Evolutionary conservation across 2,329 filamentous ascomycete species (phyloP).

Genomic region (Nigrospora osmanthi): DNA sequence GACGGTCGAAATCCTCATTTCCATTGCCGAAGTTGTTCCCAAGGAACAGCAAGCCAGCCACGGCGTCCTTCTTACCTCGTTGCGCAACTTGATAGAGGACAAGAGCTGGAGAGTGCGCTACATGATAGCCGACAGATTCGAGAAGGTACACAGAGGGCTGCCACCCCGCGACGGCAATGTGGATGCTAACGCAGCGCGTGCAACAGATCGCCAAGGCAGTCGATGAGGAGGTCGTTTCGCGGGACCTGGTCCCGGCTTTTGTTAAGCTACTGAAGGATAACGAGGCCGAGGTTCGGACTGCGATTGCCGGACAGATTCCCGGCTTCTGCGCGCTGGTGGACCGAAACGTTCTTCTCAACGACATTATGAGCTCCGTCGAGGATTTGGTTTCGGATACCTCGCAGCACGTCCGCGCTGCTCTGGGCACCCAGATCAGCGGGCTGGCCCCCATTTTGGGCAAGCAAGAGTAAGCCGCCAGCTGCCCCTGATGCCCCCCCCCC

Average conservation of each 20-base stretch:
- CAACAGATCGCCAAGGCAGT: conserved; percentile 94
- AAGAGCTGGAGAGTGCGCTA: conserved; percentile 99
- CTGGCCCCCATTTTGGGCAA: conserved; percentile 95
- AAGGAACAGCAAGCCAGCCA: conserved; percentile 98
- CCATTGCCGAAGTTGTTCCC: conserved; percentile 92
- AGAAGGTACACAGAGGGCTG: conserved; percentile 58
- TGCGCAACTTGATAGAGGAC: conserved; percentile 92
- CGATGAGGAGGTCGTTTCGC: conserved; percentile 88
- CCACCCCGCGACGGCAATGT: background rate
- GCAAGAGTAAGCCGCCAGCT: conserved; percentile 64
- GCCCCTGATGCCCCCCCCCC: background rate
- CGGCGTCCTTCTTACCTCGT: conserved; percentile 80
- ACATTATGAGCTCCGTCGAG: conserved; percentile 95
- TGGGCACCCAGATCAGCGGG: conserved; percentile 95
- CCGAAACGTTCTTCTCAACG: conserved; percentile 78
- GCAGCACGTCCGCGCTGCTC: conserved; percentile 90
- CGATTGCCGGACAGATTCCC: conserved; percentile 94
- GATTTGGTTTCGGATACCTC: conserved; percentile 93
- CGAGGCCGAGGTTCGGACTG: conserved; percentile 94
- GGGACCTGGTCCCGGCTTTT: conserved; percentile 92
- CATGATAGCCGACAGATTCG: conserved; percentile 98
- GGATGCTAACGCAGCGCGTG: conserved; percentile 9
- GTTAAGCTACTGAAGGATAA: conserved; percentile 97
- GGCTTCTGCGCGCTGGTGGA: conserved; percentile 92
- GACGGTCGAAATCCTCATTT: conserved; percentile 93